phyloP scores from a whole-genome alignment of 2,329 filamentous ascomycete species.

The Penicillium sp. region DNA sequence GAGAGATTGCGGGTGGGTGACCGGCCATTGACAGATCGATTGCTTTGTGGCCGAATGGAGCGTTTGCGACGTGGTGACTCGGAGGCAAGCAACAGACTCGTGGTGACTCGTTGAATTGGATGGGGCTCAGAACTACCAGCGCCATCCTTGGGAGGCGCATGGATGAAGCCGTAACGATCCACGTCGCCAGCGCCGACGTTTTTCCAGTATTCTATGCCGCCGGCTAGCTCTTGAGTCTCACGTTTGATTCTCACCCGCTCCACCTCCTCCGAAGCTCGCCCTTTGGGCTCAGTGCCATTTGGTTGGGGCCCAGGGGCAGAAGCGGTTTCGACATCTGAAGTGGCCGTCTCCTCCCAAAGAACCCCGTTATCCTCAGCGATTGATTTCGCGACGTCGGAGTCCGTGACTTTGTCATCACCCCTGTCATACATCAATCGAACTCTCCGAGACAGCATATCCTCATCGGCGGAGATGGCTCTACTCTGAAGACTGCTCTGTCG shows the following conservation, averaged over 20 bases:
- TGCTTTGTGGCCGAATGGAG: constrained; percentile 53
- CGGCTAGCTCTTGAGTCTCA: constrained; percentile 62
- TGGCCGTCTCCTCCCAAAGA: constrained; percentile 44
- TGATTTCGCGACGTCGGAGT: constrained; percentile 44
- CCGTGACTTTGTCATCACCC: constrained; percentile 59
- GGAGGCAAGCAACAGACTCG: constrained; percentile 60
- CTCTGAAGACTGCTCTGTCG: constrained; percentile 42
- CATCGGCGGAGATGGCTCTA: constrained; percentile 65
- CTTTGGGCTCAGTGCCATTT: constrained; percentile 35
- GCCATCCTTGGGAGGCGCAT: constrained; percentile 30
- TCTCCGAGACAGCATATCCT: constrained; percentile 65
- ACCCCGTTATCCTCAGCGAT: constrained; percentile 44
- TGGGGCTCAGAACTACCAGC: constrained; percentile 39
- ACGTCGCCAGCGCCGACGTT: constrained; percentile 63
- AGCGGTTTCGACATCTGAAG: constrained; percentile 34
- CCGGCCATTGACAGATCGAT: constrained; percentile 47
- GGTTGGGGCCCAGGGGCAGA: constrained; percentile 30
- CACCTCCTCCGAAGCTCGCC: constrained; percentile 31
- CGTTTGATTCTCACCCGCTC: constrained; percentile 47
- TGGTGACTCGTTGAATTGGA: constrained; percentile 63
- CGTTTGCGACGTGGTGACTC: constrained; percentile 60
- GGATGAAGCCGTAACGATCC: constrained; percentile 69
- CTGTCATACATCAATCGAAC: constrained; percentile 68
- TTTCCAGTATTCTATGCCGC: constrained; percentile 69
- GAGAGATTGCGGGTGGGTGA: constrained; percentile 47